Evolutionary conservation across 495 filamentous ascomycete species (phyloP), one percentile per base, ranked within the genome.

Genomic region (Penicillium fimorum): DNA sequence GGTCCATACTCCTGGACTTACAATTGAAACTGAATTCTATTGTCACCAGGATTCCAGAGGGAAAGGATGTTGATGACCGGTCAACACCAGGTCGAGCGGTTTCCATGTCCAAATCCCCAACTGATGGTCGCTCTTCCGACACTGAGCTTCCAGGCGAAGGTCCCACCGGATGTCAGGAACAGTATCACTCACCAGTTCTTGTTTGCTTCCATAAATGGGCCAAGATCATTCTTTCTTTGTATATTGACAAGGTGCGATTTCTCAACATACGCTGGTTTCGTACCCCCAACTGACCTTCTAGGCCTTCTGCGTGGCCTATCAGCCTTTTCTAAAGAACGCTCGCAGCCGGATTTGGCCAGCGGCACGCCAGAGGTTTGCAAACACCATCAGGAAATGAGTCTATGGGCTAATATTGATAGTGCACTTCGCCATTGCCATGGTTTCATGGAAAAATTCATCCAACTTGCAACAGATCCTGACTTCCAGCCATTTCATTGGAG

Each of bases 401-500:
- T 12, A 33, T 0, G 40, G 18, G 61, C 51, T 68, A 41, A 70
- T 30, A 25, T n/a, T 22, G 30, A 5, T 54, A 82, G 79, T 56
- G 80, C 80, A 15, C 66, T 83, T 43, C 79, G 77, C 15, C 76
- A 79, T 50, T 82, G 79, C 48, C 76, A 81, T 63, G 78, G 77
- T 0, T 83, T 82, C 58, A 79, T 83, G 70, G 76, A 76, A 22
- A 81, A 79, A 42, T 83, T 82, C 50, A 74, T 82, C 32, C 69
- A 78, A 17, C 69, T 83, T 22, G 76, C 79, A 3, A 79, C 76
- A 4, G 76, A 80, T 40, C 71, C 77, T 5, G 71, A 78, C 27
- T 83, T 82, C 50, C 78, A 81, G 47, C 79, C 80, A 2, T 83
- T 82, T 43, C 77, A 79, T n/a, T 83, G 80, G 80, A 81, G 78